Evolutionary conservation across 2,329 filamentous ascomycete species (phyloP), one percentile per base, ranked within the genome.

Genomic region (Orbilia quercus): DNA sequence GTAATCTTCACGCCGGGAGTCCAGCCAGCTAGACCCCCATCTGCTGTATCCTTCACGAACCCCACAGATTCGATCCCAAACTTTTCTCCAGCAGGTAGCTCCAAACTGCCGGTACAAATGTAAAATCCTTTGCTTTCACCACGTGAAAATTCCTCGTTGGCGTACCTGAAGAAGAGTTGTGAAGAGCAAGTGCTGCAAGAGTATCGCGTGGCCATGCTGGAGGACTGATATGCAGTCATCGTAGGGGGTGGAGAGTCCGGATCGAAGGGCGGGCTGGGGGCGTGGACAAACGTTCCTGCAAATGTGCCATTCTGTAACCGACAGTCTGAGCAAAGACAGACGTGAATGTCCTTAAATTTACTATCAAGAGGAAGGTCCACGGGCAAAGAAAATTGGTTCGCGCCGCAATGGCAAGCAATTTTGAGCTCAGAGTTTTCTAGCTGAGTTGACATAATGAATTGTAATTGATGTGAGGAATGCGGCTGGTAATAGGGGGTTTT

Each of bases 131-230:
- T 31, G 23, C 7, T 42, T 12, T 44, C 47, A 18, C 44, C 45
- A 7, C 44, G 34, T 1, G 53, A 31, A 6, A 48, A 22, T 22
- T 53, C 40, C 1, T 54, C 18, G 7, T 14, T 1, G 9, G n/a
- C 25, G 7, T 60, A 50, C 7, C 48, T 31, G 18, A 59, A 45
- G 20, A 73, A 60, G 1, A 73, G 16, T 16, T 66, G 59, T 3
- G 45, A 54, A 0, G 69, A 73, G 18, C 69, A 73, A 6, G 40
- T 66, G 20, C 14, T 60, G 28, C 69, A 73, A 16, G 59, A 73
- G 31, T 66, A 73, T 0, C 60, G 59, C 3, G 60, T 23, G 6
- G 36, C 47, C 31, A 20, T 14, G 12, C 16, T 20, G 6, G 38
- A 44, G 0, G 48, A 44, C 6, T 22, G 20, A 20, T 66, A 73